A percentile compares a stretch with the other conserved stretches of the same genome.
Evolutionary conservation across 805 yeast genomes (phyloP).

Genomic region (Metschnikowia kunwiensis): DNA sequence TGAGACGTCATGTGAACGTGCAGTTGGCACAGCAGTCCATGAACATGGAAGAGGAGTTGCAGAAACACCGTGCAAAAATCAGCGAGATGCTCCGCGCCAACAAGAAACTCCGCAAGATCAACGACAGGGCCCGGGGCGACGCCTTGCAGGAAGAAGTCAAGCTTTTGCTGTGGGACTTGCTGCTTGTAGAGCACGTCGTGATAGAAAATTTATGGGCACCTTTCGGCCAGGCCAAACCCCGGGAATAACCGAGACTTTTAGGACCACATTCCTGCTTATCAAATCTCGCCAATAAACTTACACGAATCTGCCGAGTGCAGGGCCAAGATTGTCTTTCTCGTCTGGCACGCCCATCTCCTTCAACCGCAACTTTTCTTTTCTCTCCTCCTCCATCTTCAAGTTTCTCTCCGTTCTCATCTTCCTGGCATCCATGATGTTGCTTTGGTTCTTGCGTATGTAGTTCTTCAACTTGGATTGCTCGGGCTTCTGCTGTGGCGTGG

Average conservation of each 20-base stretch:
- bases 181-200: conserved; percentile 10
- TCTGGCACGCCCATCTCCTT: conserved; percentile 20
- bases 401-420: conserved; percentile 72
- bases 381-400: conserved; percentile 67
- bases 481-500: conserved; percentile 68
- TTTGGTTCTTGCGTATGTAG: conserved; percentile 76
- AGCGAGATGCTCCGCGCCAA: conserved; percentile 10
- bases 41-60: conserved; percentile 13
- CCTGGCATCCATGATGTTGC: conserved; percentile 84
- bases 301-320: conserved; percentile 20
- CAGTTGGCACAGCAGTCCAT: conserved; percentile 14
- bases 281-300: too few relatives aligned
- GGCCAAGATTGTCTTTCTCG: conserved; percentile 19
- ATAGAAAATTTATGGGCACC: conserved; percentile 1
- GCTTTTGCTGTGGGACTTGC: conserved; percentile 14
- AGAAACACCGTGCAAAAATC: conserved; percentile 6
- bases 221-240: too few relatives aligned
- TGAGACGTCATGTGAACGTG: conserved; percentile 12
- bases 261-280: too few relatives aligned
- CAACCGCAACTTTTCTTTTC: conserved; percentile 44
- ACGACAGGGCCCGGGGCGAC: conserved; percentile 8
- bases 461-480: conserved; percentile 82
- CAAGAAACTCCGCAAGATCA: conserved; percentile 9
- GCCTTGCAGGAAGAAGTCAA: conserved; percentile 5
- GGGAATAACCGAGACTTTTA: too few relatives aligned